These are phyloP conservation scores for Geotrichum klebahnii DNA, from an alignment of 1,139 yeast genomes.

Conservation along the genomic window DNA sequence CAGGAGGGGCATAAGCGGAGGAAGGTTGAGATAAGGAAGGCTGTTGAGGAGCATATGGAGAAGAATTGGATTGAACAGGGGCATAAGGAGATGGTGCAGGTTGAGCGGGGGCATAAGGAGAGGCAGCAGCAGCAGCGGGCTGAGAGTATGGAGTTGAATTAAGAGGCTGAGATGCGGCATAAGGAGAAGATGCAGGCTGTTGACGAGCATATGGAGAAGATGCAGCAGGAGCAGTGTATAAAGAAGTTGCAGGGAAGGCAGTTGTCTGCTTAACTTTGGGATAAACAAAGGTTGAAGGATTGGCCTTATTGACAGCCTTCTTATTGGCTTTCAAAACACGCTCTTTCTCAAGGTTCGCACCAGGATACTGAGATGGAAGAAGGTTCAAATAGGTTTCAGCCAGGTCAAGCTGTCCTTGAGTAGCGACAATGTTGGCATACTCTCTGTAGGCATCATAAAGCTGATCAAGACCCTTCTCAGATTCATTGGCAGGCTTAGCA, in stretches of 20 bases:
- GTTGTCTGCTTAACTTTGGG: slow-evolving; percentile 18
- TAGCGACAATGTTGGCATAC: slow-evolving; percentile 74
- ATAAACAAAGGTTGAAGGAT: slow-evolving; percentile 18
- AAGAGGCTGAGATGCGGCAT: too few relatives aligned
- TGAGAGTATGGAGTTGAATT: slow-evolving; percentile 21
- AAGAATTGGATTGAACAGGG: slow-evolving; percentile 24
- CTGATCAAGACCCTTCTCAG: slow-evolving; percentile 44
- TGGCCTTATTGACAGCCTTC: slow-evolving; percentile 23
- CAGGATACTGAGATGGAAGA: slow-evolving; percentile 63
- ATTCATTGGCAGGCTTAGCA: slow-evolving; percentile 24
- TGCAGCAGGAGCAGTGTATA: slow-evolving; percentile 18
- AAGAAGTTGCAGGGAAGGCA: slow-evolving; percentile 22
- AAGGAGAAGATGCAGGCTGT: slow-evolving; percentile 18
- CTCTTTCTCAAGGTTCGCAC: slow-evolving; percentile 65
- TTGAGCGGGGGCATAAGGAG: slow-evolving; percentile 18
- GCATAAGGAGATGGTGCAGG: slow-evolving; percentile 23
- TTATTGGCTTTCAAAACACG: slow-evolving; percentile 62
- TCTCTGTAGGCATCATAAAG: slow-evolving; percentile 63
- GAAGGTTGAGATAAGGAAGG: slow-evolving; percentile 19
- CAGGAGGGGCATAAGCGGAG: slow-evolving; percentile 24
- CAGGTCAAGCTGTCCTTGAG: slow-evolving; percentile 77
- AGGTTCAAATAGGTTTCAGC: slow-evolving; percentile 67
- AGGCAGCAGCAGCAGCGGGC: slow-evolving; percentile 13
- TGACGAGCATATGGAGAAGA: slow-evolving; percentile 20
- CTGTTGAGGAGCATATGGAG: slow-evolving; percentile 19